Evolutionary conservation across 2,329 filamentous ascomycete species (phyloP).

Genomic region (Exophiala xenobiotica): DNA sequence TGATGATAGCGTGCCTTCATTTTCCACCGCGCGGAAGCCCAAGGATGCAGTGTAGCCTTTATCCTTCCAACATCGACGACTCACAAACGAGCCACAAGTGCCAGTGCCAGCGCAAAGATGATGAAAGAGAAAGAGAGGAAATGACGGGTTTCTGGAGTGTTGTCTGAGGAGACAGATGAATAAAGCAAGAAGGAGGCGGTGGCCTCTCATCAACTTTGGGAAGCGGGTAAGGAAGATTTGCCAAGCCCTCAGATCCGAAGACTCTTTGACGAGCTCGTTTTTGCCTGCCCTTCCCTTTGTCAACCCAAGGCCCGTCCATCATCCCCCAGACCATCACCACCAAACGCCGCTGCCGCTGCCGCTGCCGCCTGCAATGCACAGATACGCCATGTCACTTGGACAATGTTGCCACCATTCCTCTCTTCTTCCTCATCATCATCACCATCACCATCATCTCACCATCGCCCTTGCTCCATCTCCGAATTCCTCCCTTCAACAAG

Average conservation of each 20-base stretch:
- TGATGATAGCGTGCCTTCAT: conserved; percentile 18
- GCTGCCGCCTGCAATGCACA: no score
- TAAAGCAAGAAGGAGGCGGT: conserved; percentile 1
- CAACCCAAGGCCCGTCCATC: no score
- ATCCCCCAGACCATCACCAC: no score
- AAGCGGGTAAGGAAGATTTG: not conserved
- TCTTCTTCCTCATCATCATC: no score
- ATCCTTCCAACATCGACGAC: conserved; percentile 4
- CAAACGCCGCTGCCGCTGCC: no score
- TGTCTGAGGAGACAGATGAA: not conserved
- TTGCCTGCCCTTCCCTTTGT: not conserved
- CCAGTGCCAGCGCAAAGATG: not conserved
- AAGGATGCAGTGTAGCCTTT: conserved; percentile 8
- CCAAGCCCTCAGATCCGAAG: not conserved
- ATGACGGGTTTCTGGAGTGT: not conserved
- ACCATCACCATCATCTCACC: no score
- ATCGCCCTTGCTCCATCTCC: no score
- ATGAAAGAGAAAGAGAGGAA: conserved; percentile 3
- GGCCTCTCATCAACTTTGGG: not conserved
- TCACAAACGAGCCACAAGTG: conserved; percentile 6
- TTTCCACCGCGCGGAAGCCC: conserved; percentile 16
- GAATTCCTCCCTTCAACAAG: no score
- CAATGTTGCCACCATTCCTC: no score
- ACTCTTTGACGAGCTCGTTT: not conserved
- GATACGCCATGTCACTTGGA: no score